A percentile compares a stretch with the other conserved stretches of the same genome.
phyloP scores from a whole-genome alignment of 345 rosid genomes.

The Eucalyptus viminalis region DNA sequence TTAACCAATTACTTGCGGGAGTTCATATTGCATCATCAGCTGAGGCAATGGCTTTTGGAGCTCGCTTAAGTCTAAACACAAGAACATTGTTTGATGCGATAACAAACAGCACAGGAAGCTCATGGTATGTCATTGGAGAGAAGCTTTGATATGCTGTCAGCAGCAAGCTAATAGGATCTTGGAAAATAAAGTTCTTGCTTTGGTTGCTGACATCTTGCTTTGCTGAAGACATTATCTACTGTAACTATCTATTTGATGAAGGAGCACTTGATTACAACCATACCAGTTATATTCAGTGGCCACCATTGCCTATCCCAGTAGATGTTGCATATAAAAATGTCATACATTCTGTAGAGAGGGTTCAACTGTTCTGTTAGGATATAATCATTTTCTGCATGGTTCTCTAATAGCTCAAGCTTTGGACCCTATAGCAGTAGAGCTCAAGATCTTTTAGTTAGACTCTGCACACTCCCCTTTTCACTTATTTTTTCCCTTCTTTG shows the following conservation, averaged over 20 bases:
- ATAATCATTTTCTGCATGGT: neutral
- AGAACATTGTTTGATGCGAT: conserved; percentile 58
- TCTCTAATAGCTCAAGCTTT: neutral
- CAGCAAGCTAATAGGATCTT: neutral
- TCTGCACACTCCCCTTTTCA: neutral
- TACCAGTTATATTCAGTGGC: neutral
- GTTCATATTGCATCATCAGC: conserved; percentile 96
- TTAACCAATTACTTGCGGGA: conserved; percentile 96
- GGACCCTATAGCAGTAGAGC: neutral
- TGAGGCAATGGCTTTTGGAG: conserved; percentile 96
- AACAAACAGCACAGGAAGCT: conserved; percentile 54
- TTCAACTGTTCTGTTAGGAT: neutral
- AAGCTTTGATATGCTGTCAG: neutral
- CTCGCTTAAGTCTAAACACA: conserved; percentile 81
- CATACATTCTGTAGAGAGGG: neutral
- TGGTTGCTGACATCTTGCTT: neutral
- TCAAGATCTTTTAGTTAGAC: neutral
- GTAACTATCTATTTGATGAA: neutral
- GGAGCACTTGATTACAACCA: neutral
- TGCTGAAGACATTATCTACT: neutral
- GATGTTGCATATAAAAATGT: neutral
- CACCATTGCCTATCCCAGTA: neutral
- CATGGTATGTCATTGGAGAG: conserved; percentile 48
- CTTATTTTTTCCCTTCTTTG: neutral
- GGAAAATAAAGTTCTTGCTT: neutral